Base-by-base conservation (phyloP, 495 filamentous ascomycete genomes). In the Hamigera avellanea region DNA sequence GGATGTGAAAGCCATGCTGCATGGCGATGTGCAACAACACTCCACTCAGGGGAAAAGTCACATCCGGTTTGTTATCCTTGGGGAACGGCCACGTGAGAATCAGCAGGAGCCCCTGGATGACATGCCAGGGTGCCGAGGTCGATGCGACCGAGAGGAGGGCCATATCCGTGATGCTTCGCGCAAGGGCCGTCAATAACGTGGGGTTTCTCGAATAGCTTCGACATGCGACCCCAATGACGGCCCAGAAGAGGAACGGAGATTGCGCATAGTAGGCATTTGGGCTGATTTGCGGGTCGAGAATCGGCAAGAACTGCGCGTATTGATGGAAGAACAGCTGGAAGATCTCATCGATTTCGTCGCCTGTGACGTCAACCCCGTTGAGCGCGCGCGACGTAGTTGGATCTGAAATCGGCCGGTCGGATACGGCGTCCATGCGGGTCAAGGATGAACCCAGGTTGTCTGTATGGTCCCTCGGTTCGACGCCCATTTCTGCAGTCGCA, bases 191-290 rank as follows among this genome's bases (percentile, higher is more conserved):
- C 12, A 69, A 37, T 9, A 73, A 38, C 0, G 64, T 69, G 0
- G 64, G 67, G 26, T 73, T 65, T 1, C 44, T 45, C 2, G 47
- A 10, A 37, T 61, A 67, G 0, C 50, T 53, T 10, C 64, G 48
- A 34, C 62, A 51, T 43, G 54, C 52, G 16, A 55, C 59, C 16
- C 59, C 61, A 10, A 67, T 58, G 2, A 75, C 50, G 1, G 57
- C 43, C 69, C 69, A 73, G 37, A 73, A 73, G 0, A 75, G 50
- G 34, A 73, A 66, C 0, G 64, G 54, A 0, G 64, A 73, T 32
- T 59, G 55, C 0, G 49, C 39, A 41, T 66, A 67, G 29, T 60
- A 67, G 1, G 57, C 33, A 37, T 72, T 60, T 0, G 71, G 69
- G 2, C 32, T 48, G 2, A 45, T 58, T 3, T 40, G 34, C 0